Base-by-base conservation (phyloP, 306 rosid genomes). In the Trichosanthes cucumerina region DNA sequence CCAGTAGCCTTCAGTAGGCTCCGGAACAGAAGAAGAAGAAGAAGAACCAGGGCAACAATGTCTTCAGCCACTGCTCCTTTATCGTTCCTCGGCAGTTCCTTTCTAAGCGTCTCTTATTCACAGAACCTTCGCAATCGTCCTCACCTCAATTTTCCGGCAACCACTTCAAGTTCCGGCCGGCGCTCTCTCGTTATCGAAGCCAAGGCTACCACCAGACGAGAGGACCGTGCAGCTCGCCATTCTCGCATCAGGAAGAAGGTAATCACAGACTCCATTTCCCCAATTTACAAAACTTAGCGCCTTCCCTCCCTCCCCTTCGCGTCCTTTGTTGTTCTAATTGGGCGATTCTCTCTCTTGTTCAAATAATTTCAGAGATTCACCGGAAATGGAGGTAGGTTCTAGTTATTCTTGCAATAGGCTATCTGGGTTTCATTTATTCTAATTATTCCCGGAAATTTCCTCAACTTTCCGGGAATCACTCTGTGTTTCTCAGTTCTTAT, bases 191-290 rank as follows among this genome's bases (percentile, higher is more conserved):
- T 77, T 19, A 81, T 88, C 50, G 80, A 87, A 83, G 89, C 89
- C 79, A 80, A 82, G n/a, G 10, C 84, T 77, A 54, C 38, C 2
- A 84, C 92, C 80, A 77, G 90, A 75, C 81, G 86, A 16, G 88
- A 88, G 50, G 86, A 90, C 80, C 79, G 96, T 14, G 76, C 82
- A n/a, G 96, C 96, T 1, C 96, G 92, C 64, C 96, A 88, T 81
- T 14, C 39, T 57, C 92, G 96, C 31, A 81, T 82, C 75, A 58
- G 88, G 79, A 86, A 86, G 84, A 86, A 86, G 88, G 88, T 86
- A 47, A 52, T 81, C 14, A 1, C 31, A 4, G 0, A 7, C 72
- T 3, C 14, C 24, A 64, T 64, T 64, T 36, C 26, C 23, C 5
- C 66, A 26, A 33, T 31, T 62, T 33, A 4, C 10, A 28, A 43